Conservation (phyloP, 2,329 filamentous ascomycete genomes). For the Calonectria hongkongensis region DNA sequence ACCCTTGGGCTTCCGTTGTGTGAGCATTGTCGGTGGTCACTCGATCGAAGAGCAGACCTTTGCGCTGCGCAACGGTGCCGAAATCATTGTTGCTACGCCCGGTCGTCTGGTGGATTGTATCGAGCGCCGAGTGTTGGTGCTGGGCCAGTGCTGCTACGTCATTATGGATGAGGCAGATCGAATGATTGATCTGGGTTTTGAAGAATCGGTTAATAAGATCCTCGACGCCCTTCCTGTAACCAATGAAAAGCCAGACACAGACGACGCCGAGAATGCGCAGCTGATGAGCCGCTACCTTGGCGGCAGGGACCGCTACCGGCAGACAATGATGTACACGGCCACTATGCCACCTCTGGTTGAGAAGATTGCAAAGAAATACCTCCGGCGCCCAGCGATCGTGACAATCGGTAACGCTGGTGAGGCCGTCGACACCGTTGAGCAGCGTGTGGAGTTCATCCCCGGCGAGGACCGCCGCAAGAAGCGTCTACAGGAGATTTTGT, state of each 20-base stretch:
- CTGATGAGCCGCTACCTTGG: conserved; percentile 90
- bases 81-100: conserved; percentile 98
- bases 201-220: conserved; percentile 98
- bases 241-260: conserved; percentile 96
- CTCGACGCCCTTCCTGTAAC: conserved; percentile 92
- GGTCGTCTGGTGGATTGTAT: conserved; percentile 98
- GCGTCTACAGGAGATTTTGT: conserved; percentile 91
- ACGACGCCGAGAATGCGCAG: conserved; percentile 89
- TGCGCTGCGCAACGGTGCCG: conserved; percentile 91
- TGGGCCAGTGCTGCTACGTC: conserved; percentile 97
- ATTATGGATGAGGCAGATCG: conserved; percentile 99
- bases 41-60: conserved; percentile 95
- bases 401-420: conserved; percentile 96
- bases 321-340: conserved; percentile 99
- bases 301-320: conserved; percentile 87
- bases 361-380: conserved; percentile 96
- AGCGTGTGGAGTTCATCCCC: conserved; percentile 92
- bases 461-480: conserved; percentile 98
- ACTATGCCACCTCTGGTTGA: conserved; percentile 97
- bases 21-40: conserved; percentile 98
- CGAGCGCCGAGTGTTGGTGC: conserved; percentile 91
- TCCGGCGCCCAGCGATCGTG: conserved; percentile 93
- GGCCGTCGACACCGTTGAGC: conserved; percentile 97
- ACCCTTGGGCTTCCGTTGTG: conserved; percentile 93
- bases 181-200: conserved; percentile 99